Percentiles rank a stretch among this genome's conserved stretches.
phyloP scores from a whole-genome alignment of 805 yeast genomes.

The Metschnikowia koreensis region DNA sequence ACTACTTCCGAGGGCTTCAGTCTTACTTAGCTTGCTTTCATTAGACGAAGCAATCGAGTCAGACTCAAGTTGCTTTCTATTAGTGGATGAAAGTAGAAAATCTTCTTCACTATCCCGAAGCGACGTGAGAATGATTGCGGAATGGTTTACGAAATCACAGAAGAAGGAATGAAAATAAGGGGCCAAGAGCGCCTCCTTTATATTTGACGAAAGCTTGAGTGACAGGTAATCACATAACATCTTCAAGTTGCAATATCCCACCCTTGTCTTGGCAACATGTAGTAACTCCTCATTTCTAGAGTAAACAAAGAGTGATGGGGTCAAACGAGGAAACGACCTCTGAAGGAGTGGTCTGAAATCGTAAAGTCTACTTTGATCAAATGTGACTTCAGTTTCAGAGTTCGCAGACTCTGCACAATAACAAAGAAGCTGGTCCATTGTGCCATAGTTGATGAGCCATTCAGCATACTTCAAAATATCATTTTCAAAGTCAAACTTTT shows the following conservation, averaged over 20 bases:
- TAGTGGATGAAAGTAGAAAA: conserved; percentile 51
- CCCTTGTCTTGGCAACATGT: conserved; percentile 26
- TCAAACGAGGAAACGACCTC: conserved; percentile 58
- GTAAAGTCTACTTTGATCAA: conserved; percentile 51
- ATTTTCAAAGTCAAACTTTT: conserved; percentile 50
- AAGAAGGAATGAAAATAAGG: conserved; percentile 51
- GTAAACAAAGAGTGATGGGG: conserved; percentile 53
- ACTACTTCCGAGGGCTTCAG: background rate
- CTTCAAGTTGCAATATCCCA: conserved; percentile 28
- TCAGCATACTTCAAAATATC: conserved; percentile 61
- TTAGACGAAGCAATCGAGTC: conserved; percentile 8
- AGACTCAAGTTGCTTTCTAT: conserved; percentile 40
- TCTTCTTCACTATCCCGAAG: conserved; percentile 76
- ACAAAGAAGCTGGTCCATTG: conserved; percentile 64
- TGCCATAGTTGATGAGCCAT: conserved; percentile 59
- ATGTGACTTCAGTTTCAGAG: conserved; percentile 29
- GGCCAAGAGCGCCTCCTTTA: conserved; percentile 32
- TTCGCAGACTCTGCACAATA: conserved; percentile 56
- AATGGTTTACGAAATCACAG: conserved; percentile 55
- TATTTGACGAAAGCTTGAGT: conserved; percentile 20
- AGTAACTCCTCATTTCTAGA: conserved; percentile 36
- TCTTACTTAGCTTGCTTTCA: background rate
- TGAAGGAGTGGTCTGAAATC: conserved; percentile 68
- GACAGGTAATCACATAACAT: conserved; percentile 29
- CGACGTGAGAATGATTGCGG: conserved; percentile 64